Percentiles rank a stretch among this genome's conserved stretches.
Conservation (phyloP, 148 eudicot species). For the Suaeda aralocaspica region DNA sequence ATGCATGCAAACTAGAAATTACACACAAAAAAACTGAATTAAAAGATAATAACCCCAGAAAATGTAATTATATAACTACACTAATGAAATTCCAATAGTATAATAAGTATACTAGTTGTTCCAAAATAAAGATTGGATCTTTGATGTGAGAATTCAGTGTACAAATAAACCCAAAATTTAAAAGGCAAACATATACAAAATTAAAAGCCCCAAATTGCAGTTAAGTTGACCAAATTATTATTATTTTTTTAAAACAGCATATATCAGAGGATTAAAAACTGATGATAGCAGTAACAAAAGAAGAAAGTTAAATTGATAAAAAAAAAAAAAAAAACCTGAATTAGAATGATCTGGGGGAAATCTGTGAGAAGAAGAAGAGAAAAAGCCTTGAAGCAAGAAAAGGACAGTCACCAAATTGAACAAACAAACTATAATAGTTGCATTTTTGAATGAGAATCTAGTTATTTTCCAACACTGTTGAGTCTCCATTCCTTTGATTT, state of each 20-base stretch:
- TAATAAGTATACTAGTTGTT: too few species aligned
- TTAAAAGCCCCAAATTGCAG: too few species aligned
- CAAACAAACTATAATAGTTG: constrained; percentile 57
- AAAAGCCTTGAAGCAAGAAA: constrained; percentile 52
- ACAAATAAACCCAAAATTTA: not conserved
- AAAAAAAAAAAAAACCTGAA: constrained; percentile 32
- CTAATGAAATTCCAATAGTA: too few species aligned
- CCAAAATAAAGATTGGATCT: constrained; percentile 2
- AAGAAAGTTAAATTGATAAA: not conserved
- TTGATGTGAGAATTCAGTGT: not conserved
- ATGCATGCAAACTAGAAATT: not conserved
- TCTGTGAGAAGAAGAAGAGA: constrained; percentile 44
- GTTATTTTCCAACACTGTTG: constrained; percentile 35
- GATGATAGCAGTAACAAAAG: not conserved
- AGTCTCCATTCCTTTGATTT: constrained; percentile 26
- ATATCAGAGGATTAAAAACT: not conserved
- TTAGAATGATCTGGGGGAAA: constrained; percentile 24
- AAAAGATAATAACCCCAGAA: not conserved
- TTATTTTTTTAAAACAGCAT: too few species aligned
- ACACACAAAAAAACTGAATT: not conserved
- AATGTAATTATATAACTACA: too few species aligned
- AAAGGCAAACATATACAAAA: not conserved
- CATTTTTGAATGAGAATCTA: constrained; percentile 65
- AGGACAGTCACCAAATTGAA: constrained; percentile 62
- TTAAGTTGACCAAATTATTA: too few species aligned